Evolutionary conservation across 2,329 filamentous ascomycete species (phyloP).

Genomic region (Fusarium illudens): DNA sequence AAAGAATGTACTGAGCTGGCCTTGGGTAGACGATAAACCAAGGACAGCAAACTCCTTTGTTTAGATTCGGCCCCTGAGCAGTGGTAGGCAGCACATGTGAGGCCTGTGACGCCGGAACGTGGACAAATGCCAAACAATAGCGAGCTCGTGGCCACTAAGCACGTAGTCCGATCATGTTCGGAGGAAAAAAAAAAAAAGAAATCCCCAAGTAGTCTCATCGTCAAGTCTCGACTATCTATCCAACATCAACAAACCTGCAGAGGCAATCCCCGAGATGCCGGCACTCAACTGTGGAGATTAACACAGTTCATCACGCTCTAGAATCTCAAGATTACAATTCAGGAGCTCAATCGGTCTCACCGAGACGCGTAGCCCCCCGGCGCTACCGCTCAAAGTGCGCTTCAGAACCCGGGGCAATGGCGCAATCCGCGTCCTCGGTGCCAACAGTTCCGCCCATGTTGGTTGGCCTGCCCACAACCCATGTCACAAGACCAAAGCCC

Average conservation of each 20-base stretch:
- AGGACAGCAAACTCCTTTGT: not conserved
- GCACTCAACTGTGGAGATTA: not conserved
- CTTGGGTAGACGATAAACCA: not conserved
- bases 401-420: not conserved
- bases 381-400: not conserved
- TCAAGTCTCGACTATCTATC: not conserved
- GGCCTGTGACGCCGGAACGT: not conserved
- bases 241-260: not conserved
- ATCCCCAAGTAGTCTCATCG: not conserved
- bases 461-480: not conserved
- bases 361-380: not conserved
- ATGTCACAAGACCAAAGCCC: not conserved
- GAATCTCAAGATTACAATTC: not conserved
- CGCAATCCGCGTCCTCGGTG: slow-evolving; percentile 1
- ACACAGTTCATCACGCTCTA: not conserved
- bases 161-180: not conserved
- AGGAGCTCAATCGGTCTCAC: not conserved
- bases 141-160: not conserved
- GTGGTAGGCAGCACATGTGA: not conserved
- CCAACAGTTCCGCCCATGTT: not conserved
- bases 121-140: not conserved
- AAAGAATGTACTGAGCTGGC: not conserved
- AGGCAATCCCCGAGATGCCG: not conserved
- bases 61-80: not conserved
- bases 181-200: not conserved